Percentiles rank a stretch among this genome's conserved stretches.
These are phyloP conservation scores for Tolypocladium cylindrosporum DNA, from an alignment of 2,329 filamentous ascomycete species.

Conservation along the genomic window DNA sequence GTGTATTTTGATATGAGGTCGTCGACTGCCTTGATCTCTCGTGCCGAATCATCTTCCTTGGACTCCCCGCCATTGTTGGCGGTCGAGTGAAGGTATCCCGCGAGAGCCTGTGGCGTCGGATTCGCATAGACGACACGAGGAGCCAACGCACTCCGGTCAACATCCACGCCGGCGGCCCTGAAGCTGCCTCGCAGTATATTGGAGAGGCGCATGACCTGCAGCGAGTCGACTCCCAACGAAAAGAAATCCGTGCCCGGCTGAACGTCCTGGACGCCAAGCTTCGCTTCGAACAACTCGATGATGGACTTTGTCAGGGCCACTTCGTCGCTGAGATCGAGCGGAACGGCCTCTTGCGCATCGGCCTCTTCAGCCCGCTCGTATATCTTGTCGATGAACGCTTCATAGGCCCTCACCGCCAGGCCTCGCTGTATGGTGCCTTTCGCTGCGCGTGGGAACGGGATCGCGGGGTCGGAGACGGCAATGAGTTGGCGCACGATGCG, in stretches of 20 bases:
- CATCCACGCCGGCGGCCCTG: constrained; percentile 6
- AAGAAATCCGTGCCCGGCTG: constrained; percentile 24
- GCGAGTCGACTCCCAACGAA: constrained; percentile 26
- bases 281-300: constrained; percentile 6
- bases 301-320: constrained; percentile 14
- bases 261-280: constrained; percentile 8
- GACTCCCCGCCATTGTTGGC: constrained; percentile 3
- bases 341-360: not conserved
- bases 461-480: constrained; percentile 24
- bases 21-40: constrained; percentile 3
- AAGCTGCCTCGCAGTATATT: constrained; percentile 10
- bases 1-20: constrained; percentile 18
- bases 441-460: constrained; percentile 31
- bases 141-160: constrained; percentile 7
- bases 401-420: constrained; percentile 27
- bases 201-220: constrained; percentile 22
- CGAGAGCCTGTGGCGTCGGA: constrained; percentile 15
- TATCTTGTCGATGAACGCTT: constrained; percentile 30
- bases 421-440: constrained; percentile 37
- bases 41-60: not conserved
- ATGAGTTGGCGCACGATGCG: constrained; percentile 31
- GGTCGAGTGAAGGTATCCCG: constrained; percentile 4
- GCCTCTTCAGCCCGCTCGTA: constrained; percentile 19
- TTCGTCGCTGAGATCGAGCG: constrained; percentile 12
- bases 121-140: constrained; percentile 19